Evolutionary conservation across 805 yeast species (phyloP).

Genomic region (Cyberlindnera maritima): DNA sequence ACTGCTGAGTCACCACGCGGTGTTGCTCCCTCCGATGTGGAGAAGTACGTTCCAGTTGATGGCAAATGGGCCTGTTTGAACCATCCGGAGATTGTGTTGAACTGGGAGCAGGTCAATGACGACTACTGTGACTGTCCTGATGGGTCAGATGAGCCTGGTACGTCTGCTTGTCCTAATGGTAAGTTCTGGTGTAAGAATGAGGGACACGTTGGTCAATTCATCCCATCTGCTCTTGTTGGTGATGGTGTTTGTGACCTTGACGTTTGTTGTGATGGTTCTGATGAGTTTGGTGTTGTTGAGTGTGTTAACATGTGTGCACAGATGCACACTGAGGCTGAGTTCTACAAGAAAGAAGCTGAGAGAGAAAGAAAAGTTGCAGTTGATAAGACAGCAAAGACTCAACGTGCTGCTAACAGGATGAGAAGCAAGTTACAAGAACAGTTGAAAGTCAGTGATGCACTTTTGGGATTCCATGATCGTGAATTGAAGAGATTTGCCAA

Average conservation of each 20-base stretch:
- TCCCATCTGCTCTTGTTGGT: conserved; percentile 67
- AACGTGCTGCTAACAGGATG: conserved; percentile 22
- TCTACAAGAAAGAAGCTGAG: conserved; percentile 5
- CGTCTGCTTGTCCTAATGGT: conserved; percentile 66
- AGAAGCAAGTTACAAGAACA: conserved; percentile 21
- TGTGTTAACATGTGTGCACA: conserved; percentile 30
- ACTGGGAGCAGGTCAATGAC: conserved; percentile 70
- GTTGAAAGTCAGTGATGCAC: conserved; percentile 6
- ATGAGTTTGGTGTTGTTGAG: conserved; percentile 46
- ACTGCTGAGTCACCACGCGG: not conserved
- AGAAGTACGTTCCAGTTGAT: conserved; percentile 46
- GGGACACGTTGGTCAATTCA: conserved; percentile 60
- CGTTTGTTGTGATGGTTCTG: conserved; percentile 91
- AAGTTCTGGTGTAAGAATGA: conserved; percentile 73
- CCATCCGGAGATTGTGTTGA: conserved; percentile 59
- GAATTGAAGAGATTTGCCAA: conserved; percentile 12
- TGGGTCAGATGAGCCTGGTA: conserved; percentile 97
- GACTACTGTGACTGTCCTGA: conserved; percentile 96
- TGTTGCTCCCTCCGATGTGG: not conserved
- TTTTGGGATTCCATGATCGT: conserved; percentile 8
- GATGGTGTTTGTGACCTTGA: conserved; percentile 94
- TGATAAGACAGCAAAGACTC: conserved; percentile 18
- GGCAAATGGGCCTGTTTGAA: conserved; percentile 69
- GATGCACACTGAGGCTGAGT: conserved; percentile 25
- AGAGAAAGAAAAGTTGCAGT: conserved; percentile 19